Evolutionary conservation across 2,329 filamentous ascomycete genomes (phyloP), one percentile per base, ranked within the genome.

Genomic region (Fusarium sp.): DNA sequence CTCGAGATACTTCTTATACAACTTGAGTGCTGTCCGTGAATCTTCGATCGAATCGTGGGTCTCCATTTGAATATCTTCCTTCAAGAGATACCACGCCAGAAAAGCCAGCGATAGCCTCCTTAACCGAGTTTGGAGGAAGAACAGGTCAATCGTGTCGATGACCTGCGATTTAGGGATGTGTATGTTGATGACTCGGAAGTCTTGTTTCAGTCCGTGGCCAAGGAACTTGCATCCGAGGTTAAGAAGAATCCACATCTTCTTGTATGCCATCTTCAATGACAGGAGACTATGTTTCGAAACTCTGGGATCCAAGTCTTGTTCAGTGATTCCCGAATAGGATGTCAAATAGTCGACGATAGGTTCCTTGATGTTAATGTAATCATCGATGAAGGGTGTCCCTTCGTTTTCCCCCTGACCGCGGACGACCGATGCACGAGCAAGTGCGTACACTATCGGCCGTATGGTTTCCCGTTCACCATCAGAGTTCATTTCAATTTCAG

Each of bases 111-210:
- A 96, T 5, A 99, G 89, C 79, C 95, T 96, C n/a, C 97, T 91
- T 59, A 94, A 89, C 36, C 94, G 92, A 22, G 90, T 87, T 62
- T 92, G 91, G 65, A 97, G 91, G 82, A 93, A 97, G 85, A 97
- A 98, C 4, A 97, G 87, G 72, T 97, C 92, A 74, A 95, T 95
- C 0, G 97, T 99, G 82, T 99, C 96, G 61, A 99, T 94, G 39
- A 97, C 92, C 81, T 99, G 96, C 7, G 89, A 83, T 79, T 92
- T 93, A 3, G 97, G 96, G 0, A 99, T 93, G 80, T 98, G 94
- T 62, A 99, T 98, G 81, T 99, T 99, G 83, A 97, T 97, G 62
- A 97, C 97, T 59, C 96, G 94, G 84, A 99, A 98, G 82, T 99
- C 96, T 76, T 96, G 95, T 74, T 94, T 94, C 45, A 99, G 86